phyloP scores from a whole-genome alignment of 331 rosid genomes.

The Quercus phellos region DNA sequence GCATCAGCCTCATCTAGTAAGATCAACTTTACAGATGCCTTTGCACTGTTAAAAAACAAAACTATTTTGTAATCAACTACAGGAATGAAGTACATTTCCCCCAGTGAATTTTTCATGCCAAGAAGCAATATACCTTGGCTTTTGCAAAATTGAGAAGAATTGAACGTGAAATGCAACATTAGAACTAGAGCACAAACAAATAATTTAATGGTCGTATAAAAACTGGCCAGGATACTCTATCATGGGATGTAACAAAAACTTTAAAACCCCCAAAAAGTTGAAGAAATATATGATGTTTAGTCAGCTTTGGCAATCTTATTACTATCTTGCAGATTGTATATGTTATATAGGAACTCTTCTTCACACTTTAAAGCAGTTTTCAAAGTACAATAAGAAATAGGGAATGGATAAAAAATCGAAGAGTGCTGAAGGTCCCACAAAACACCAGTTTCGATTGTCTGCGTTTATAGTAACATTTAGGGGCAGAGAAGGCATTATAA shows the following conservation, averaged over 20 bases:
- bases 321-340: not conserved
- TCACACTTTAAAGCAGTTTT: no score
- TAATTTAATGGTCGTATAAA: not conserved
- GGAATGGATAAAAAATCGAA: no score
- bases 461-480: no score
- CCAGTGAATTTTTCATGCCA: slow-evolving; percentile 1
- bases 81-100: slow-evolving; percentile 9
- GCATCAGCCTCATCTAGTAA: slow-evolving; percentile 91
- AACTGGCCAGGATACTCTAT: not conserved
- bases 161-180: not conserved
- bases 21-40: slow-evolving; percentile 70
- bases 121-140: not conserved
- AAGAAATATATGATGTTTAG: not conserved
- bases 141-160: not conserved
- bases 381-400: no score
- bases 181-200: not conserved
- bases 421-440: no score
- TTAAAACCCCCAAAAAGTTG: not conserved
- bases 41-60: slow-evolving; percentile 40
- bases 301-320: not conserved
- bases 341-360: no score
- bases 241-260: not conserved
- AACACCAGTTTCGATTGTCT: no score
- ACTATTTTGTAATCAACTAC: slow-evolving; percentile 13
- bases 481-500: no score